These are phyloP conservation scores for Friedmanniomyces simplex DNA, from an alignment of 495 filamentous ascomycete genomes.

Conservation along the genomic window DNA sequence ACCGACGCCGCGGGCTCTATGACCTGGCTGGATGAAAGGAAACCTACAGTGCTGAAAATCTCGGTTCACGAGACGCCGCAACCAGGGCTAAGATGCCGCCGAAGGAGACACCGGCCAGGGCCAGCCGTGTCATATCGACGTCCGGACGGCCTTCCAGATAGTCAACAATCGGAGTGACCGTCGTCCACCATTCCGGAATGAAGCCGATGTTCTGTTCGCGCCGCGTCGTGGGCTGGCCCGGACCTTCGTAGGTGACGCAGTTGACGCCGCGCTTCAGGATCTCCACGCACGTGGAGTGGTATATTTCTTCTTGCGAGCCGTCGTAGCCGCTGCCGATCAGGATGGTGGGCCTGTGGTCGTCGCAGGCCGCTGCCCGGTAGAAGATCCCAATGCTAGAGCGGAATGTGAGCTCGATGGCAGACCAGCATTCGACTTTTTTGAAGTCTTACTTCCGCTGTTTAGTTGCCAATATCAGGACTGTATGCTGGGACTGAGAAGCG, in stretches of 20 bases:
- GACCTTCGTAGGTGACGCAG: constrained; percentile 40
- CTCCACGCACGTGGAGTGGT: constrained; percentile 29
- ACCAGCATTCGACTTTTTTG: no score
- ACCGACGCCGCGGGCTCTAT: no score
- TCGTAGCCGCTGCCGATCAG: constrained; percentile 37
- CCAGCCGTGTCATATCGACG: constrained; percentile 27
- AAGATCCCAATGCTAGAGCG: constrained; percentile 6
- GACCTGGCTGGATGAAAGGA: no score
- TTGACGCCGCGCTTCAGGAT: constrained; percentile 39
- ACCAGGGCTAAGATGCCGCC: constrained; percentile 27
- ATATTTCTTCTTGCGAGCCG: constrained; percentile 37
- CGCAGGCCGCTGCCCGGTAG: not conserved
- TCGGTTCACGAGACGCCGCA: constrained; percentile 39
- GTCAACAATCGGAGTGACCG: constrained; percentile 38
- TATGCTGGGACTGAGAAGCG: constrained; percentile 27
- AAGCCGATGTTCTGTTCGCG: constrained; percentile 40
- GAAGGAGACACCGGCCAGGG: constrained; percentile 32
- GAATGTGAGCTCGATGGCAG: no score
- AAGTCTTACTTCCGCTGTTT: no score
- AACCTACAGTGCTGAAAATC: no score
- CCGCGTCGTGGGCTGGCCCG: constrained; percentile 38
- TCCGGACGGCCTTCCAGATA: constrained; percentile 24
- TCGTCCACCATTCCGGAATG: constrained; percentile 40
- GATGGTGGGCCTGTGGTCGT: constrained; percentile 27
- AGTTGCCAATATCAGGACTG: constrained; percentile 25